A percentile compares a stretch with the other conserved stretches of the same genome.
These are phyloP conservation scores for Trichopus zeylanicus DNA, from an alignment of 116 monocot species.

Conservation along the genomic window DNA sequence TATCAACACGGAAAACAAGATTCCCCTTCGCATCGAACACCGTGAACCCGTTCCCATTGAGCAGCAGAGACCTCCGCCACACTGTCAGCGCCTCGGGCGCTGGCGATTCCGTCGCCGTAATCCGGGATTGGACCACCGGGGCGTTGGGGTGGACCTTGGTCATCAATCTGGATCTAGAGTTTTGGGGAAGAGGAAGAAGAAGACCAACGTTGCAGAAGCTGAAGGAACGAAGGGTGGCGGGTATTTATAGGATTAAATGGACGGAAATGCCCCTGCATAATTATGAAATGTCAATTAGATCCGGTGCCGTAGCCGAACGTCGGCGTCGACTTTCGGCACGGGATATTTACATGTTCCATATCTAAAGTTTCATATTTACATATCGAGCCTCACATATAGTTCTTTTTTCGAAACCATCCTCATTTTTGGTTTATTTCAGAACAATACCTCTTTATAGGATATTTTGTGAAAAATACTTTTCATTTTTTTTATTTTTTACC, in stretches of 20 bases:
- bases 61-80: slow-evolving; percentile 62
- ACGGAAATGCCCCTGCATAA: neutral
- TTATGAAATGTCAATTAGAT: no score
- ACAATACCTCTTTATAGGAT: no score
- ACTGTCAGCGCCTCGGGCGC: slow-evolving; percentile 47
- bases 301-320: no score
- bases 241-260: neutral
- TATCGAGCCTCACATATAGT: no score
- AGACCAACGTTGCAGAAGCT: neutral
- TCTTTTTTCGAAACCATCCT: no score
- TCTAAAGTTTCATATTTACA: no score
- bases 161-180: slow-evolving; percentile 6
- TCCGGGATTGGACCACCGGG: neutral
- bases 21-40: slow-evolving; percentile 58
- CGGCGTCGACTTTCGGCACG: no score
- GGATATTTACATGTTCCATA: no score
- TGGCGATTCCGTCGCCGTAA: no score
- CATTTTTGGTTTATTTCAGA: no score
- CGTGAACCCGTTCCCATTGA: slow-evolving; percentile 68
- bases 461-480: no score
- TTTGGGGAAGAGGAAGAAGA: neutral
- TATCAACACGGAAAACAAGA: slow-evolving; percentile 71
- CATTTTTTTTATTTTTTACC: no score
- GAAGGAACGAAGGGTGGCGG: neutral
- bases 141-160: slow-evolving; percentile 19